Percentiles rank a stretch among this genome's conserved stretches.
phyloP scores from a whole-genome alignment of 2,329 filamentous ascomycete genomes.

The Pezicula rhizophila region DNA sequence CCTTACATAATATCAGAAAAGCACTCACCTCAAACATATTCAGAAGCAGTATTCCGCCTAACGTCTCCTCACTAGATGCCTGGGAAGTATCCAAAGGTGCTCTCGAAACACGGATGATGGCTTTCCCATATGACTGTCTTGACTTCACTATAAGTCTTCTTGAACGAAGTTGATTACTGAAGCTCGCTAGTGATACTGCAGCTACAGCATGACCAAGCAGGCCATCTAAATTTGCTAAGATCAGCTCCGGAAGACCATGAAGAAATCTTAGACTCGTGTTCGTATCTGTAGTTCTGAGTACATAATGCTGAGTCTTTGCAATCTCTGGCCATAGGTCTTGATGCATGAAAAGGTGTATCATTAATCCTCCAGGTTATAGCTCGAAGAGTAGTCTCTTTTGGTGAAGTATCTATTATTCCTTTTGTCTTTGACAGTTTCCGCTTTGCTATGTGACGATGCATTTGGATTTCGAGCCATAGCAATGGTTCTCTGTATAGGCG shows the following conservation, averaged over 20 bases:
- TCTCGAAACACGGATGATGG: background rate
- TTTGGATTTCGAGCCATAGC: background rate
- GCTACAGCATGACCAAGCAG: background rate
- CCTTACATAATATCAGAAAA: too few relatives aligned
- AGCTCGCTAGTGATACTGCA: conserved; percentile 1
- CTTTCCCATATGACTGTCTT: conserved; percentile 1
- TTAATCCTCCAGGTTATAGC: too few relatives aligned
- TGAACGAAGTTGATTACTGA: conserved; percentile 1
- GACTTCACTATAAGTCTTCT: background rate
- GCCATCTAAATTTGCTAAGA: background rate
- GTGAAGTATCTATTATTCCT: background rate
- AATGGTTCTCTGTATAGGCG: background rate
- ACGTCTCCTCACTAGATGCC: background rate
- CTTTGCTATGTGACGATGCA: background rate
- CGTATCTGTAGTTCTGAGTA: background rate
- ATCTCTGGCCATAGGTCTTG: background rate
- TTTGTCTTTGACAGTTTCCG: background rate
- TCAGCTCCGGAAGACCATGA: conserved; percentile 1
- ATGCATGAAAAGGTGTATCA: background rate
- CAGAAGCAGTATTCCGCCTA: background rate
- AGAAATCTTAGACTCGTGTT: background rate
- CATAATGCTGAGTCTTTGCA: conserved; percentile 2
- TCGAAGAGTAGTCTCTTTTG: background rate
- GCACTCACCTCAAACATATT: conserved; percentile 2
- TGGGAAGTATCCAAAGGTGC: background rate